Conservation (phyloP, 345 rosid species). For the Eucalyptus marginata region DNA sequence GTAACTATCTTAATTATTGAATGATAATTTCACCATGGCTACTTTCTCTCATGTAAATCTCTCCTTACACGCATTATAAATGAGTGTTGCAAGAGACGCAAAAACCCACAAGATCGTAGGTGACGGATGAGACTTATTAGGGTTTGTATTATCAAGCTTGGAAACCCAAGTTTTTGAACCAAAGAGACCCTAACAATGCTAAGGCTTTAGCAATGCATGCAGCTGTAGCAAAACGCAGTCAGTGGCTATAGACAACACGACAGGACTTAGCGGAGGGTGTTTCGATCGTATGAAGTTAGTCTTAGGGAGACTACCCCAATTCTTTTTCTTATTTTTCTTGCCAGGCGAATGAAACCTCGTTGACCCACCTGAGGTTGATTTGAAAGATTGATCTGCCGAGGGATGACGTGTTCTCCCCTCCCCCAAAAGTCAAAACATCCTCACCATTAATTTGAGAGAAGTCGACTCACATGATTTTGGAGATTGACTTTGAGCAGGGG, state of each 20-base stretch:
- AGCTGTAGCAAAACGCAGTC: not conserved
- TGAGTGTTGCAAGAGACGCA: not conserved
- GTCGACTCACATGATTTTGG: conserved; percentile 22
- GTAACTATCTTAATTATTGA: not conserved
- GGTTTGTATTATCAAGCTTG: not conserved
- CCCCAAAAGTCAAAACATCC: conserved; percentile 7
- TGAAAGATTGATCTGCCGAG: not conserved
- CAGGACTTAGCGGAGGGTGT: not conserved
- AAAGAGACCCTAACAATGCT: not conserved
- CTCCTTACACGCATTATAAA: not conserved
- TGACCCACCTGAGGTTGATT: not conserved
- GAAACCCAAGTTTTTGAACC: not conserved
- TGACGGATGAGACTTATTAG: not conserved
- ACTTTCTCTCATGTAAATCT: not conserved
- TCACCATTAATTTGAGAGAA: conserved; percentile 5
- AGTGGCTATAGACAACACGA: not conserved
- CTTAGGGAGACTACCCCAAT: not conserved
- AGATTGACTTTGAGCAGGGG: conserved; percentile 11
- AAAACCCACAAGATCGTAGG: not conserved
- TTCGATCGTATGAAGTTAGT: not conserved
- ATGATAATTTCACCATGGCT: not conserved
- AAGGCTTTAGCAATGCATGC: not conserved
- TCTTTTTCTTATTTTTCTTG: not conserved
- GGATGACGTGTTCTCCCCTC: not conserved
- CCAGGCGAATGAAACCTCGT: not conserved